These are phyloP conservation scores for Aureobasidium zeae DNA, from an alignment of 2,329 filamentous ascomycete species.

Conservation along the genomic window DNA sequence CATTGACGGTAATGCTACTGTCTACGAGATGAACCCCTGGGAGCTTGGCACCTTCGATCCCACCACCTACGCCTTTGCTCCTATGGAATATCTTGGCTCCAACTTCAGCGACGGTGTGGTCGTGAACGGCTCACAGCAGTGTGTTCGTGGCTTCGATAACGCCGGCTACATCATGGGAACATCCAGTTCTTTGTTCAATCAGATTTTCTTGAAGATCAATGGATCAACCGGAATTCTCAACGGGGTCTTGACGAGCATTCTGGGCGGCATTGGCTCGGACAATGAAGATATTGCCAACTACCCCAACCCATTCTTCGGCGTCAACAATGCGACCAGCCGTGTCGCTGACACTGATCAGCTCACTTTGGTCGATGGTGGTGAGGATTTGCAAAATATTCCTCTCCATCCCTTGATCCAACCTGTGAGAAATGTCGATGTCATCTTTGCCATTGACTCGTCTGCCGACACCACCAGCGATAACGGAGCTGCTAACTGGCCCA, in stretches of 20 bases:
- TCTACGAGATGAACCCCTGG: slow-evolving; percentile 70
- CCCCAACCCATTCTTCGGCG: slow-evolving; percentile 68
- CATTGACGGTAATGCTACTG: slow-evolving; percentile 61
- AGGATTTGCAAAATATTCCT: slow-evolving; percentile 71
- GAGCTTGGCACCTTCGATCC: slow-evolving; percentile 73
- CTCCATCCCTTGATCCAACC: slow-evolving; percentile 69
- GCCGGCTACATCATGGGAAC: slow-evolving; percentile 79
- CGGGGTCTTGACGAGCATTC: slow-evolving; percentile 26
- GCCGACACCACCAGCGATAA: slow-evolving; percentile 51
- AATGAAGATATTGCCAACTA: slow-evolving; percentile 68
- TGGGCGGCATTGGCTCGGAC: slow-evolving; percentile 48
- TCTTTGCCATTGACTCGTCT: slow-evolving; percentile 71
- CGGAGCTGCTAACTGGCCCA: slow-evolving; percentile 55
- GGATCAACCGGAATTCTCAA: slow-evolving; percentile 31
- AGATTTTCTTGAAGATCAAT: slow-evolving; percentile 59
- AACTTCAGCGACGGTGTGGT: slow-evolving; percentile 58
- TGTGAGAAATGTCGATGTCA: slow-evolving; percentile 62
- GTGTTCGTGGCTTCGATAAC: slow-evolving; percentile 74
- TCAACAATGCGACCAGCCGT: slow-evolving; percentile 50
- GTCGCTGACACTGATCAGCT: slow-evolving; percentile 48
- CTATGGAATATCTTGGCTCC: slow-evolving; percentile 62
- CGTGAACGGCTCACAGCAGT: slow-evolving; percentile 44
- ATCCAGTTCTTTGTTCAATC: slow-evolving; percentile 75
- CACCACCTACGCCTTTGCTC: slow-evolving; percentile 60
- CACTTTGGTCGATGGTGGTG: slow-evolving; percentile 68